Base-by-base conservation (phyloP, 768 basidiomycete species). In the Sarcomyxa edulis region DNA sequence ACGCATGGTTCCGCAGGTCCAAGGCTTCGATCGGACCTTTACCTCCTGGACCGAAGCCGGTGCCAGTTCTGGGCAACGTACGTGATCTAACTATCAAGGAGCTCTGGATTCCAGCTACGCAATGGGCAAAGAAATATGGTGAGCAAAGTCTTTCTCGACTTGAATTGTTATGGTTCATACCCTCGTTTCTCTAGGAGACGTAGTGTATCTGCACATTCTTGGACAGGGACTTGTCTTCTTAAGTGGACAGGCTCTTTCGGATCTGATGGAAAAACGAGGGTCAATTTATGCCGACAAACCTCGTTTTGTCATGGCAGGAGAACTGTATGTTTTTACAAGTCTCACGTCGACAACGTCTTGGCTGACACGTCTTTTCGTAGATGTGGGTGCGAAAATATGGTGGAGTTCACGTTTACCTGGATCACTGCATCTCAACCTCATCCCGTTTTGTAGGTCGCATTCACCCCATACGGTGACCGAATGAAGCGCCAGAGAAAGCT, bases 201-300 rank as follows among this genome's bases (percentile, higher is more conserved):
- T 86, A 48, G 74, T 78, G 1, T 78, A 83, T 50, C 55, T 86
- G 24, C 77, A 80, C 47, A 58, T 84, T 16, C 65, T 82, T 32
- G 81, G 83, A 0, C 75, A 84, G 43, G 71, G 74, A 2, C 70
- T 89, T 23, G 64, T 87, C 21, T 81, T 88, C 58, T 49, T 87
- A 36, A 72, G 71, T 23, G 67, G 70, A 6, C 70, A 81, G 25
- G 77, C 69, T 0, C 72, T 70, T 0, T 62, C 65, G 26, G 84
- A 86, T 24, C 58, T 90, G 39, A 61, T 90, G 46, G 84, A 88
- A 39, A 81, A 75, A 51, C 72, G 76, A 21, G 81, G 84, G 6
- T 61, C 71, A 7, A 78, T 85, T 20, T 88, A 87, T 55, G 79
- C 84, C 6, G 86, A 87, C 60, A 84, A 81, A 54, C 82, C 82